Percentiles rank a stretch among this genome's conserved stretches.
Conservation (phyloP, 108 stramenopile species). For the Nitzschia putrida region DNA sequence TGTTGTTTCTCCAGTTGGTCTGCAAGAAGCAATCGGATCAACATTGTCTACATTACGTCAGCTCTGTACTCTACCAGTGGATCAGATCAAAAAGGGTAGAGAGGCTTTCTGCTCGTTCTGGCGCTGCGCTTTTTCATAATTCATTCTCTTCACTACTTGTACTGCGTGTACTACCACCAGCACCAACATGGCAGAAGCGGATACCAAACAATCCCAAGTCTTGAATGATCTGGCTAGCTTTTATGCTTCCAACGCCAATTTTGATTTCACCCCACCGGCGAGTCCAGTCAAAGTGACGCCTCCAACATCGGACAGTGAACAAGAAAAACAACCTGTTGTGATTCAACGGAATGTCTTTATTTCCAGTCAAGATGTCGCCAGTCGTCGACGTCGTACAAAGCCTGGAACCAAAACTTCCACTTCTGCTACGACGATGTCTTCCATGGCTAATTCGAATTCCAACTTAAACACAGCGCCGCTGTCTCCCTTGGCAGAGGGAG, state of each 20-base stretch:
- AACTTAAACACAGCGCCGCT: too few species aligned
- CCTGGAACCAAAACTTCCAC: neutral
- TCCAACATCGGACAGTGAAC: conserved; percentile 9
- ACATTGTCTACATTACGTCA: too few species aligned
- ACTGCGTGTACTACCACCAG: too few species aligned
- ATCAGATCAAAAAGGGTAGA: too few species aligned
- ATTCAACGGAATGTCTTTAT: conserved; percentile 4
- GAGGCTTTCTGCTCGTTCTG: too few species aligned
- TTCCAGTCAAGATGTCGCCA: conserved; percentile 5
- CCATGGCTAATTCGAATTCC: neutral
- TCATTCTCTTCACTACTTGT: too few species aligned
- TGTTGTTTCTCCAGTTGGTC: too few species aligned
- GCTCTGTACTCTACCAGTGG: too few species aligned
- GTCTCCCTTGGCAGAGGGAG: too few species aligned
- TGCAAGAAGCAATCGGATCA: too few species aligned
- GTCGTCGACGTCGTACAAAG: neutral
- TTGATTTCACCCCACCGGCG: conserved; percentile 14
- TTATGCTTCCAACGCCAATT: conserved; percentile 1
- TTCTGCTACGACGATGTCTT: neutral
- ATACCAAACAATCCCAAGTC: conserved; percentile 10
- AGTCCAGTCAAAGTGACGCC: conserved; percentile 15
- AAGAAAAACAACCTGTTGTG: conserved; percentile 6
- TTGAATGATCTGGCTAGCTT: conserved; percentile 22
- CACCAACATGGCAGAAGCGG: neutral
- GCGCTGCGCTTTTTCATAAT: too few species aligned